Evolutionary conservation across 768 basidiomycete genomes (phyloP).

Genomic region (Xerocomellus chrysenteron): DNA sequence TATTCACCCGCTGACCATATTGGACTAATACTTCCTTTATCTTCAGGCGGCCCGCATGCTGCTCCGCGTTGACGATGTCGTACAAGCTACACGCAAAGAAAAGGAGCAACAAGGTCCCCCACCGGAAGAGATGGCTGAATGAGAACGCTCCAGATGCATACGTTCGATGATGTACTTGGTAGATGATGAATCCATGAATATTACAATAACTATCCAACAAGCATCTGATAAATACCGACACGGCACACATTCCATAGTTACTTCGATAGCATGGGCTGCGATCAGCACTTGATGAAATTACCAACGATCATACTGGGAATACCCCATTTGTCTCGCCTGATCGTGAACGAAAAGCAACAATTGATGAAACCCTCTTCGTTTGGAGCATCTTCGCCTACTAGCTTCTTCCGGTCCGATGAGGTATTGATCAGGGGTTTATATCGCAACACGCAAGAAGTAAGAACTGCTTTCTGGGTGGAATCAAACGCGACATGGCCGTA

Average conservation of each 20-base stretch:
- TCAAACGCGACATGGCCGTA: conserved; percentile 93
- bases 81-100: conserved; percentile 79
- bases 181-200: conserved; percentile 10
- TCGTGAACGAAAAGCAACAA: conserved; percentile 91
- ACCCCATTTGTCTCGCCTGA: conserved; percentile 79
- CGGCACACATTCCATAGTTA: neutral
- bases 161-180: neutral
- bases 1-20: neutral
- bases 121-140: conserved; percentile 55
- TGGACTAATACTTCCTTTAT: neutral
- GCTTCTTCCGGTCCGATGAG: conserved; percentile 30
- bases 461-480: conserved; percentile 87
- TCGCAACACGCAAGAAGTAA: conserved; percentile 86
- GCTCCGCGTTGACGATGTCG: conserved; percentile 91
- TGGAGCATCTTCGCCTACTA: conserved; percentile 28
- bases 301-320: conserved; percentile 91
- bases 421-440: conserved; percentile 66
- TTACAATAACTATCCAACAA: conserved; percentile 12
- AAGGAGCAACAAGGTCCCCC: conserved; percentile 49
- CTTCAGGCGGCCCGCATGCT: conserved; percentile 82
- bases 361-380: conserved; percentile 77
- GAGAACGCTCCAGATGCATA: neutral
- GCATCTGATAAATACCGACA: conserved; percentile 5
- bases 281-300: conserved; percentile 75
- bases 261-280: neutral